Conservation (phyloP, 345 rosid genomes). For the Mercurialis annua region DNA sequence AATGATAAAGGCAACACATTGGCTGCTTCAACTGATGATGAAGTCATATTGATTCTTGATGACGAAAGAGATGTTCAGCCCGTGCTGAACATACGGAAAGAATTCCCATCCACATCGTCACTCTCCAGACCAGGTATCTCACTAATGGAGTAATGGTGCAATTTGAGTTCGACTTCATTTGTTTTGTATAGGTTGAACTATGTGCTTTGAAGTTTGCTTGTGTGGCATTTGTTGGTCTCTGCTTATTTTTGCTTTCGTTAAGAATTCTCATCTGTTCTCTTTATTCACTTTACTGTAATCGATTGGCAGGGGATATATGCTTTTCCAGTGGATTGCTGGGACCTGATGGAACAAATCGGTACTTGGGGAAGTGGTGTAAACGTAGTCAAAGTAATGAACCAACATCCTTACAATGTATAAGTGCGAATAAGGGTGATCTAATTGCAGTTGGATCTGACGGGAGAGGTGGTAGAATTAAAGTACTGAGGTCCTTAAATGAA, state of each 20-base stretch:
- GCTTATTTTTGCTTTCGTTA: neutral
- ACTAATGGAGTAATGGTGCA: neutral
- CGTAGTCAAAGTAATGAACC: constrained; percentile 44
- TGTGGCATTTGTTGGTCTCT: neutral
- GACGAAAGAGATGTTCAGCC: constrained; percentile 26
- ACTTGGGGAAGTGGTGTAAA: constrained; percentile 88
- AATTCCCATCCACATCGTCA: constrained; percentile 26
- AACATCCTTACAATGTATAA: constrained; percentile 23
- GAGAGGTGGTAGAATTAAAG: constrained; percentile 82
- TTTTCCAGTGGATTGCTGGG: constrained; percentile 70
- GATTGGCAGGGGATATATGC: constrained; percentile 47
- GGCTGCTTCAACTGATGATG: constrained; percentile 30
- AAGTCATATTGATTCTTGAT: constrained; percentile 26
- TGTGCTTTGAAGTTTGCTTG: neutral
- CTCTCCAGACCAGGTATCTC: constrained; percentile 51
- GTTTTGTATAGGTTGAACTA: too few relatives aligned
- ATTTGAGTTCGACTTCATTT: constrained; percentile 4
- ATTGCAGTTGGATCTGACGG: constrained; percentile 88
- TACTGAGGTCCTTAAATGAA: constrained; percentile 55
- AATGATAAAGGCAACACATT: constrained; percentile 17
- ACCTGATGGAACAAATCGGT: constrained; percentile 64
- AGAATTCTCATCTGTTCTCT: neutral
- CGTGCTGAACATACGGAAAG: constrained; percentile 52
- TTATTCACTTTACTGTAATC: neutral
- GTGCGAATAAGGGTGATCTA: constrained; percentile 46